Evolutionary conservation across 2,329 filamentous ascomycete species (phyloP), one percentile per base, ranked within the genome.

Genomic region (Elsinoe perseae): DNA sequence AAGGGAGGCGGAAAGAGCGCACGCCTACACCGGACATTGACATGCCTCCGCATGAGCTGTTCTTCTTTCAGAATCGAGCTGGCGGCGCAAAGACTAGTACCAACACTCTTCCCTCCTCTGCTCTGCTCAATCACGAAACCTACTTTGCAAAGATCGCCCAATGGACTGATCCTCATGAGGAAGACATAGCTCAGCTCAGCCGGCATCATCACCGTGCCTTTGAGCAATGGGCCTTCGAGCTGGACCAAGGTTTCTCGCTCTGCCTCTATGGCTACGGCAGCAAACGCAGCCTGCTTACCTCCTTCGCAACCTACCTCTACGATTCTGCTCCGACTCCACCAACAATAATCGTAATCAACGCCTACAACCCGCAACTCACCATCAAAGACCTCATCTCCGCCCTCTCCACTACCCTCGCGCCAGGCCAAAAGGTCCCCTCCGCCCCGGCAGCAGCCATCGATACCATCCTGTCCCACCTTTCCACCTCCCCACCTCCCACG

Each of bases 231-330:
- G 74, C 80, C 0, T 96, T 97, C 68, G 93, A 98, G 73, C 79
- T 97, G 14, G 78, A 83, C 4, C 83, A 95, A 68, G 84, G 84
- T 20, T 97, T 95, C 75, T 90, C 88, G 65, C 76, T 97, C 53
- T 95, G 93, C 67, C 73, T 96, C 0, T 96, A 95, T 68, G 93
- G 93, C 27, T 95, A 89, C 68, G 93, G 93, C 0, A 95, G 90
- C 2, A 98, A 98, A 71, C 80, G 87, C 30, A 73, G 76, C 2
- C 79, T 97, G 1, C 76, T 92, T 8, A 82, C 85, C 58, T 77
- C 80, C 42, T 95, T 95, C 68, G 90, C 89, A 0, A 80, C 82
- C 56, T 81, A 88, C 69, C 66, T 87, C 12, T 81, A 88, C 64
- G 70, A 77, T 53, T 70, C 67, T n/a, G 60, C 69, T 32, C 34